Base-by-base conservation (phyloP, 768 basidiomycete genomes). In the Tulasnella sp. region DNA sequence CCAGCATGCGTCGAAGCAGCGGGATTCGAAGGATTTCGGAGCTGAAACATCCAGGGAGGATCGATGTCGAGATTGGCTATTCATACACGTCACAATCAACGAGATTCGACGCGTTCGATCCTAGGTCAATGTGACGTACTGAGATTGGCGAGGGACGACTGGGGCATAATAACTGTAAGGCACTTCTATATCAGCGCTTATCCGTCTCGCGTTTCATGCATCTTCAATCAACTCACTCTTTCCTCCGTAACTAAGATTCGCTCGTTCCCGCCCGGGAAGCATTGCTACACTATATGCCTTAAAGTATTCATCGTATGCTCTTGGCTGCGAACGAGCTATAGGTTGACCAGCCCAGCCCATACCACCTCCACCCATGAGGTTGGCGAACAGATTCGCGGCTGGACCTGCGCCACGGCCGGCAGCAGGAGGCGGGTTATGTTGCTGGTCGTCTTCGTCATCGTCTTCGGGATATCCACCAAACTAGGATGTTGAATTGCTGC, bases 241-340 rank as follows among this genome's bases (percentile, higher is more conserved):
- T 69, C 96, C 96, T 63, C 96, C 96, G 66, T 93, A 98, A 58
- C 91, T 89, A 29, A 99, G 72, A 69, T 98, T 96, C 62, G 90
- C 82, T 72, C 91, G 77, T 71, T 91, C 85, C 63, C 79, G 78
- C 29, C 90, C 84, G 1, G 85, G 85, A 54, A 96, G 82, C 84
- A 97, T 92, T 19, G 91, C 92, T 53, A 93, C 87, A 64, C 91
- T 93, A 68, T 93, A 94, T 1, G 93, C 96, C 68, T 87, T 92
- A 65, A 92, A 77, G 73, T 94, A 92, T 65, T 94, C 89, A 66
- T 93, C 86, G 67, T 90, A 98, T 0, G 87, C 76, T 63, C 83
- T 78, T 12, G 88, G 78, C 60, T 82, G 78, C 2, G 65, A 12
- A 9, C 58, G 51, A 24, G 56, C 61, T 30, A 46, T 17, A n/a